Evolutionary conservation across 148 eudicot species (phyloP).

Genomic region (Cornus controversa): DNA sequence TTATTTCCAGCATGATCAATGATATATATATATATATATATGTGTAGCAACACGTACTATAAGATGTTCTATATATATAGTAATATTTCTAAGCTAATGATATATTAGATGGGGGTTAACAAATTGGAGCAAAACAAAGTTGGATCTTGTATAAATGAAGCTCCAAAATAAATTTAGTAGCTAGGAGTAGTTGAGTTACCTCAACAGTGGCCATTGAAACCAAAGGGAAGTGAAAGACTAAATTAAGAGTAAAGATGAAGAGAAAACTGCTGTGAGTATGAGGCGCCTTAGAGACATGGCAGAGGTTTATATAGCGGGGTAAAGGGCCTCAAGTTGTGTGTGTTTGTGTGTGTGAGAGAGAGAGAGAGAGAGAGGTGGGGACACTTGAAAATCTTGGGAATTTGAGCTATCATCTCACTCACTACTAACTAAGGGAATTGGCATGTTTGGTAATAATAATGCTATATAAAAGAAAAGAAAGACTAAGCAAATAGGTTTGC

Average conservation of each 20-base stretch:
- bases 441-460: background rate
- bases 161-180: background rate
- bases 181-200: conserved; percentile 4
- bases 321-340: background rate
- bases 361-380: conserved; percentile 6
- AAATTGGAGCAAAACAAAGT: too few species aligned
- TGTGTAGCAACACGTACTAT: too few species aligned
- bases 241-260: background rate
- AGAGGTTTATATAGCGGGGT: conserved; percentile 19
- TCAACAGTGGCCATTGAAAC: conserved; percentile 19
- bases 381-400: background rate
- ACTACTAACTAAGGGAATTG: background rate
- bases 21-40: too few species aligned
- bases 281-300: conserved; percentile 7
- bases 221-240: background rate
- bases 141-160: too few species aligned
- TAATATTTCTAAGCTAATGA: too few species aligned
- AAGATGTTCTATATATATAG: too few species aligned
- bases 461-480: too few species aligned
- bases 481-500: background rate
- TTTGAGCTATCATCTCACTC: background rate
- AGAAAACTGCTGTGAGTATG: background rate
- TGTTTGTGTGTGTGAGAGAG: background rate
- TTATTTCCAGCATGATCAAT: too few species aligned
- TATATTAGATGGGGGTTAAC: too few species aligned